A percentile compares a stretch with the other conserved stretches of the same genome.
phyloP scores from a whole-genome alignment of 192 early-diverging fungal genomes.

The Allomyces macrogynus region DNA sequence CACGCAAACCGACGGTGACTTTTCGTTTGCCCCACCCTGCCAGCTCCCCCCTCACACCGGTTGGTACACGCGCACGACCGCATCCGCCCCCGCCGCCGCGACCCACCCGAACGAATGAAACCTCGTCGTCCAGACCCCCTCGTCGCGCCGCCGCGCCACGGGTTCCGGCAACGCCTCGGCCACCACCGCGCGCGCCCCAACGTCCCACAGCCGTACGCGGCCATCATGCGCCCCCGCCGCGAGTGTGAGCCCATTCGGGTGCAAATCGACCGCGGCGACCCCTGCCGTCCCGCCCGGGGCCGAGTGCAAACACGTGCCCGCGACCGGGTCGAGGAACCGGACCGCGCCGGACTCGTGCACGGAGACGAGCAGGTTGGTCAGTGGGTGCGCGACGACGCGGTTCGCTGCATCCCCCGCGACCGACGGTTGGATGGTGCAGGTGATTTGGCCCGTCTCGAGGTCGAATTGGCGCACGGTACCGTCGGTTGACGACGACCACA shows the following conservation, averaged over 20 bases:
- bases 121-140: not conserved
- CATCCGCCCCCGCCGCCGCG: too few species aligned
- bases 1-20: too few species aligned
- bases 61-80: too few species aligned
- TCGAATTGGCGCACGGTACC: not conserved
- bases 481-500: not conserved
- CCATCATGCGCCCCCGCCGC: not conserved
- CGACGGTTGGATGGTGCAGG: not conserved
- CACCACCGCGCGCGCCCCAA: not conserved
- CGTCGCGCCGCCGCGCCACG: not conserved
- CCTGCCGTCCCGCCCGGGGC: not conserved
- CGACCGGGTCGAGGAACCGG: not conserved
- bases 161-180: not conserved
- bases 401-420: not conserved
- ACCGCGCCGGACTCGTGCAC: not conserved
- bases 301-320: not conserved
- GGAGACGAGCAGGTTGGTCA: not conserved
- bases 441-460: not conserved
- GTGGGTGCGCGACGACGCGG: not conserved
- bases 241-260: not conserved
- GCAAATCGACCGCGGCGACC: not conserved
- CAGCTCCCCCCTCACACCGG: too few species aligned
- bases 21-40: too few species aligned
- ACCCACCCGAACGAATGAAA: too few species aligned
- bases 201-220: not conserved